Conservation (phyloP, 2,329 filamentous ascomycete species). For the Blastomyces percursus region DNA sequence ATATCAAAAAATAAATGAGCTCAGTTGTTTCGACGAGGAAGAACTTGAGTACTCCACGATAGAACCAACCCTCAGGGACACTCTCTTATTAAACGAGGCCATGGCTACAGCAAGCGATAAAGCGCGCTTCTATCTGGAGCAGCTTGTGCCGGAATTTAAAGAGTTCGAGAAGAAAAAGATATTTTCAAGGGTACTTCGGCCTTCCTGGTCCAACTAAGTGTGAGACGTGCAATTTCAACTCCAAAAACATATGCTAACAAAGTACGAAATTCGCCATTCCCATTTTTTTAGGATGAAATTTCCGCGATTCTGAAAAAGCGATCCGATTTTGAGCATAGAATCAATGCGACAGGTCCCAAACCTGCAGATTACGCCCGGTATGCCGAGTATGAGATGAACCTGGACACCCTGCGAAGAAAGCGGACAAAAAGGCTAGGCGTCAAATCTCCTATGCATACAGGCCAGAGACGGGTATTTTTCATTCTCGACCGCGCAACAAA, state of each 20-base stretch:
- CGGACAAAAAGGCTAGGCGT: constrained; percentile 71
- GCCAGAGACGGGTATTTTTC: constrained; percentile 74
- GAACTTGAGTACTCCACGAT: background rate
- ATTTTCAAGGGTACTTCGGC: constrained; percentile 56
- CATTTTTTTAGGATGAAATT: constrained; percentile 63
- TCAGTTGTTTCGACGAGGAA: background rate
- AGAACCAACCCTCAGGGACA: no score
- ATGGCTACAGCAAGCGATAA: constrained; percentile 88
- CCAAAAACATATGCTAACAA: background rate
- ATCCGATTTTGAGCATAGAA: constrained; percentile 83
- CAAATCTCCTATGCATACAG: constrained; percentile 57
- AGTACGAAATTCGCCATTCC: constrained; percentile 1
- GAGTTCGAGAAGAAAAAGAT: constrained; percentile 88
- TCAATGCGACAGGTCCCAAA: constrained; percentile 68
- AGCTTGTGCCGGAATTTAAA: constrained; percentile 80
- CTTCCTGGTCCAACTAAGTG: background rate
- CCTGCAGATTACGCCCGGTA: constrained; percentile 76
- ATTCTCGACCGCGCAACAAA: constrained; percentile 78
- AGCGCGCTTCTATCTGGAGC: constrained; percentile 88
- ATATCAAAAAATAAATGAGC: background rate
- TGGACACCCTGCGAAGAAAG: constrained; percentile 67
- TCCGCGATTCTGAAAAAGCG: constrained; percentile 77
- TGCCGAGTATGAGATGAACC: constrained; percentile 57
- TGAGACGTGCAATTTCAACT: background rate
- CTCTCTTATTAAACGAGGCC: background rate